phyloP scores from a whole-genome alignment of 306 rosid species.

The Cucumis melo region DNA sequence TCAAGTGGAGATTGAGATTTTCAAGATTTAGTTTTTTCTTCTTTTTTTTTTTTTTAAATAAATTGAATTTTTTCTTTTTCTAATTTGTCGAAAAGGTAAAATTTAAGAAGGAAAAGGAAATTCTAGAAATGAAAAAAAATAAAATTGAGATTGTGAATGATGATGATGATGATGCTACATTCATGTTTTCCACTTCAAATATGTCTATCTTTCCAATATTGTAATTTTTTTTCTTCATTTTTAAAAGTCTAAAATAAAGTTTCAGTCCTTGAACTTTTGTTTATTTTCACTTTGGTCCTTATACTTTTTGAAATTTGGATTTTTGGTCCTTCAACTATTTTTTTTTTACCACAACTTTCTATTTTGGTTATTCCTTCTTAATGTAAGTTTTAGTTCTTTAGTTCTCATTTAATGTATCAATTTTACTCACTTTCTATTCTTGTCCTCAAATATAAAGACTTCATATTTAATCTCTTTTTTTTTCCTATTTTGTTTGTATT shows the following conservation, averaged over 20 bases:
- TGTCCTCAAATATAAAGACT: too few species aligned
- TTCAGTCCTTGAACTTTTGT: neutral
- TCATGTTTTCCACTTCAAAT: neutral
- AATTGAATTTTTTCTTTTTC: neutral
- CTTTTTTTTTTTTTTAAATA: too few species aligned
- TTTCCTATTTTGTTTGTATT: too few species aligned
- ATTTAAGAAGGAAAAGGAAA: neutral
- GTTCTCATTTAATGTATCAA: too few species aligned
- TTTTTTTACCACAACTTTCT: too few species aligned
- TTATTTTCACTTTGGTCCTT: neutral
- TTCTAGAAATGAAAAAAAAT: neutral
- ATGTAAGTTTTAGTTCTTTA: too few species aligned
- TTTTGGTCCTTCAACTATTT: neutral
- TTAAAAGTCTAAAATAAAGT: neutral
- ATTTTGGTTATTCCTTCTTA: too few species aligned
- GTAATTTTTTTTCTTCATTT: neutral
- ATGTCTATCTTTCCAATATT: neutral
- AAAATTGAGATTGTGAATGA: constrained; percentile 1
- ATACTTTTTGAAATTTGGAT: neutral
- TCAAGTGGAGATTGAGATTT: constrained; percentile 3
- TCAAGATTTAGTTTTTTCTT: neutral
- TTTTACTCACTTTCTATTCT: too few species aligned
- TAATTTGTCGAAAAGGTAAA: neutral
- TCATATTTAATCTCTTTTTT: too few species aligned
- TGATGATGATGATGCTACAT: neutral